These are phyloP conservation scores for Irpex sp. DNA, from an alignment of 1,284 basidiomycete genomes.

Conservation along the genomic window DNA sequence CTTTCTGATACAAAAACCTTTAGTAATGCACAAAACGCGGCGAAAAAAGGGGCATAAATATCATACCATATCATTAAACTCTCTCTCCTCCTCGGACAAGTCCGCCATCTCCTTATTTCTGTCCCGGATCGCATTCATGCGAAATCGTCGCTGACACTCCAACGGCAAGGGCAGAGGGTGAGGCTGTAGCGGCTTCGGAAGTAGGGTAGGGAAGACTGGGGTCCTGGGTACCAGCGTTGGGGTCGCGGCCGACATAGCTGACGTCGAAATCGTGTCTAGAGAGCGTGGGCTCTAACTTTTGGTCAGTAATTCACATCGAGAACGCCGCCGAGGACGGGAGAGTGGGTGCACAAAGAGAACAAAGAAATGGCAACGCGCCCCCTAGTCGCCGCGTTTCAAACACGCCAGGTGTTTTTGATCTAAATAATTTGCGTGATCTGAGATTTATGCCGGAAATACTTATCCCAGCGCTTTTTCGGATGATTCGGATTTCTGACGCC, in stretches of 20 bases:
- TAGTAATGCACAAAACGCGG: background rate
- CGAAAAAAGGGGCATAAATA: constrained; percentile 1
- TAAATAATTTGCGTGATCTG: no score
- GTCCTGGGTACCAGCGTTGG: constrained; percentile 67
- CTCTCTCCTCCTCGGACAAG: constrained; percentile 80
- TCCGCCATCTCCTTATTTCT: constrained; percentile 80
- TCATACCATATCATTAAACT: constrained; percentile 68
- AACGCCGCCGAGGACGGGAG: background rate
- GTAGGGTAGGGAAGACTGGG: constrained; percentile 56
- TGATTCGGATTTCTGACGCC: no score
- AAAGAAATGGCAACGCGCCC: background rate
- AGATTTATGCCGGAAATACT: no score
- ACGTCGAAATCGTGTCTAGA: background rate
- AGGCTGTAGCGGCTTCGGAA: constrained; percentile 64
- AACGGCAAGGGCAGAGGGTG: constrained; percentile 59
- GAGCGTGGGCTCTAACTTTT: background rate
- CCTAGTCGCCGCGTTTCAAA: background rate
- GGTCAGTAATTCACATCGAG: background rate
- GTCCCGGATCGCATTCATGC: constrained; percentile 62
- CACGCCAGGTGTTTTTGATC: background rate
- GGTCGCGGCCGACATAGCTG: constrained; percentile 50
- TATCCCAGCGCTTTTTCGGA: no score
- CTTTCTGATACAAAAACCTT: constrained; percentile 37
- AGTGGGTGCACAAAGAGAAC: background rate
- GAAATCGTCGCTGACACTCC: constrained; percentile 43